Conservation (phyloP, 352 stramenopile genomes). For the Pythium aphanidermatum region DNA sequence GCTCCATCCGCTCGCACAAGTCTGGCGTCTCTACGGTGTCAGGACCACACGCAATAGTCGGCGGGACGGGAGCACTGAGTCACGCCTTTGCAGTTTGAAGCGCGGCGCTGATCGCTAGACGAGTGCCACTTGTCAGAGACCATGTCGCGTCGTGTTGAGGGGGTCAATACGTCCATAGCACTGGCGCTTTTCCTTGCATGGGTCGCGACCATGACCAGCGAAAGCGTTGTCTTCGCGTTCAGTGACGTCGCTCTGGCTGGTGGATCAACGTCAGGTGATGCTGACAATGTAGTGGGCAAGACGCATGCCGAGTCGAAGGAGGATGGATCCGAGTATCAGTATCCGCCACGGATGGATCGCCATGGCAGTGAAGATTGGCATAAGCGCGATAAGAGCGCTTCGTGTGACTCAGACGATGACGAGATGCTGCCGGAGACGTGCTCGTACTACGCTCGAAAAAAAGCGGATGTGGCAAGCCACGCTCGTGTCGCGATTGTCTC, state of each 20-base stretch:
- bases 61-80: too few relatives aligned
- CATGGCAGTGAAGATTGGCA: background rate
- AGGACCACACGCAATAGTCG: too few relatives aligned
- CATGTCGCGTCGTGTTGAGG: too few relatives aligned
- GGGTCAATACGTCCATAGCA: background rate
- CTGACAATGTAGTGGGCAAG: background rate
- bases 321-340: background rate
- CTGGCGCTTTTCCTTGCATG: background rate
- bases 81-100: too few relatives aligned
- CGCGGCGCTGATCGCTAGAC: slow-evolving; percentile 1
- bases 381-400: background rate
- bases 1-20: too few relatives aligned
- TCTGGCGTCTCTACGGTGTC: too few relatives aligned
- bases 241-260: background rate
- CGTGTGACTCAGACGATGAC: slow-evolving; percentile 2
- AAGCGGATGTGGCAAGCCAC: slow-evolving; percentile 7
- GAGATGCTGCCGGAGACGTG: slow-evolving; percentile 13
- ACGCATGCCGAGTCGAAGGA: slow-evolving; percentile 3
- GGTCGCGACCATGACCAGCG: background rate
- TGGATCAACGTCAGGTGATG: background rate
- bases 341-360: background rate
- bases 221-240: background rate
- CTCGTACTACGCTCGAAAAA: slow-evolving; percentile 7
- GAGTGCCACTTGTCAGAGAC: too few relatives aligned
- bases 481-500: slow-evolving; percentile 13